Percentiles rank a stretch among this genome's conserved stretches.
Conservation (phyloP, 2,329 filamentous ascomycete species). For the Trichoderma brevicompactum region DNA sequence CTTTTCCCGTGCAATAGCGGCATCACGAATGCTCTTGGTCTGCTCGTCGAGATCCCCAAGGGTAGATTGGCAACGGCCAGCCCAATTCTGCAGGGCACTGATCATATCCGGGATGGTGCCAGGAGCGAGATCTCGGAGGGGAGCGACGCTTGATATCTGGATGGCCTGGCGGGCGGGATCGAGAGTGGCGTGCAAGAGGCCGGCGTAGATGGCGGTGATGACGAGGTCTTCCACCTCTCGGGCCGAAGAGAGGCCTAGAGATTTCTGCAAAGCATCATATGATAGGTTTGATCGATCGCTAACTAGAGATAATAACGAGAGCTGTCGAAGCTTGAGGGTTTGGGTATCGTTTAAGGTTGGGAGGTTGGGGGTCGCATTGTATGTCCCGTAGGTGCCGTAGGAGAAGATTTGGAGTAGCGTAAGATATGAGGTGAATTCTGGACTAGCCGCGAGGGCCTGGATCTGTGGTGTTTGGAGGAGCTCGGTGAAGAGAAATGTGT, state of each 20-base stretch:
- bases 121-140: constrained; percentile 83
- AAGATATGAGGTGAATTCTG: constrained; percentile 67
- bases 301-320: constrained; percentile 83
- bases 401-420: constrained; percentile 85
- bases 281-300: constrained; percentile 69
- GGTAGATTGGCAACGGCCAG: constrained; percentile 73
- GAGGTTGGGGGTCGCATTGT: constrained; percentile 59
- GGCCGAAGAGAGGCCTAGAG: constrained; percentile 68
- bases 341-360: constrained; percentile 75
- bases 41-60: constrained; percentile 76
- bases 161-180: constrained; percentile 77
- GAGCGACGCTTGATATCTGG: constrained; percentile 77
- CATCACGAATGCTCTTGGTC: constrained; percentile 66
- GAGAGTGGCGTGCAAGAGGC: constrained; percentile 79
- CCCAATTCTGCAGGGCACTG: constrained; percentile 72
- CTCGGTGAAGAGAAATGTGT: constrained; percentile 92
- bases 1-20: constrained; percentile 58
- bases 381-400: constrained; percentile 85
- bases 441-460: constrained; percentile 66
- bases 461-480: constrained; percentile 83
- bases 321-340: constrained; percentile 82
- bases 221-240: constrained; percentile 83
- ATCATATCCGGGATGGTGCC: constrained; percentile 72
- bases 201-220: constrained; percentile 84
- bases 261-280: constrained; percentile 69